A percentile compares a stretch with the other conserved stretches of the same genome.
phyloP scores from a whole-genome alignment of 306 rosid genomes.

The Mimosa bimucronata region DNA sequence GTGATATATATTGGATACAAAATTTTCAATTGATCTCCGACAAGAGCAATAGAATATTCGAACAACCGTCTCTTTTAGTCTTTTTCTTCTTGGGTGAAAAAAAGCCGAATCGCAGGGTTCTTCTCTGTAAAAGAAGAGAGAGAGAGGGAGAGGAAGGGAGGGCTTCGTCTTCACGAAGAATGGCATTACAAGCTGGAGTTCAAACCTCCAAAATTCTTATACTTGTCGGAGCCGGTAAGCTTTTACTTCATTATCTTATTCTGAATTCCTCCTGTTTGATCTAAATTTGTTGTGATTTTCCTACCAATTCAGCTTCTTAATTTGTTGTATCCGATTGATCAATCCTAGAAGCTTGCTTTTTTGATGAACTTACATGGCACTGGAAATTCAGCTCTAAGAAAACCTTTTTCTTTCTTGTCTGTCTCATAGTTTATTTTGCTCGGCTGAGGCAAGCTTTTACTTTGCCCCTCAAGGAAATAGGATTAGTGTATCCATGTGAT shows the following conservation, averaged over 20 bases:
- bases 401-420: not conserved
- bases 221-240: constrained; percentile 77
- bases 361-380: too few relatives aligned
- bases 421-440: not conserved
- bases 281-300: not conserved
- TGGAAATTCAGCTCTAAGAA: not conserved
- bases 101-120: not conserved
- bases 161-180: constrained; percentile 23
- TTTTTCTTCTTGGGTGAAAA: not conserved
- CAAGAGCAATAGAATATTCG: not conserved
- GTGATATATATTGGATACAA: not conserved
- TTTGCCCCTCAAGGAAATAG: not conserved
- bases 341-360: not conserved
- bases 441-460: not conserved
- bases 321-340: not conserved
- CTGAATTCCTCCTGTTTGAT: not conserved
- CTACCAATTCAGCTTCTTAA: not conserved
- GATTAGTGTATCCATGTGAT: constrained; percentile 6
- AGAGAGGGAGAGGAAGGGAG: not conserved
- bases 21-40: not conserved
- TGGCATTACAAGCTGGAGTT: constrained; percentile 72
- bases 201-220: constrained; percentile 77
- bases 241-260: not conserved
- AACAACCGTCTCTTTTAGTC: not conserved
- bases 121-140: not conserved